Evolutionary conservation across 1,139 yeast species (phyloP).

Genomic region (Protomyces gravidus): DNA sequence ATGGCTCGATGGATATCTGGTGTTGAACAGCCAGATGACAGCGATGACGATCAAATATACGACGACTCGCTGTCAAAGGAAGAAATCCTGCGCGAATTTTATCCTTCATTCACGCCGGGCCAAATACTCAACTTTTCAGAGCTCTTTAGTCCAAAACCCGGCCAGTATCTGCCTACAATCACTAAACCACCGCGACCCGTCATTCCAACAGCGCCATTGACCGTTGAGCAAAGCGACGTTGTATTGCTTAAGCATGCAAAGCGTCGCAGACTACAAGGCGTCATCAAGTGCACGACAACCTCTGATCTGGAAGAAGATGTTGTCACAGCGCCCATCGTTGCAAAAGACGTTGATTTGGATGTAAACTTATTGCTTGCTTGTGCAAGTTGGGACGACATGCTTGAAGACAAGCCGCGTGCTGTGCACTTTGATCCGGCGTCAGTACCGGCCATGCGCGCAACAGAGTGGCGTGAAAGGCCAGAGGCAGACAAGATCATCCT

Average conservation of each 20-base stretch:
- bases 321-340: not conserved
- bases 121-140: conserved; percentile 62
- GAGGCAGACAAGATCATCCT: conserved; percentile 46
- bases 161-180: conserved; percentile 50
- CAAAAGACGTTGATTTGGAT: not conserved
- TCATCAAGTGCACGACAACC: not conserved
- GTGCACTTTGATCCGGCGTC: not conserved
- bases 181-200: conserved; percentile 57
- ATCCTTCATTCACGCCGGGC: conserved; percentile 58
- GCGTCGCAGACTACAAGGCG: conserved; percentile 4
- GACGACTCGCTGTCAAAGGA: conserved; percentile 40
- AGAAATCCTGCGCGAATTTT: conserved; percentile 44
- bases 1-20: conserved; percentile 35
- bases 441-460: not conserved
- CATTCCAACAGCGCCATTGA: conserved; percentile 53
- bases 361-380: conserved; percentile 35
- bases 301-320: conserved; percentile 43
- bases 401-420: not conserved
- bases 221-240: conserved; percentile 49
- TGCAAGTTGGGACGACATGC: not conserved
- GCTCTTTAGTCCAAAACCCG: conserved; percentile 61
- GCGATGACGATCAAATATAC: conserved; percentile 41
- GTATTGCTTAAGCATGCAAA: conserved; percentile 43
- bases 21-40: conserved; percentile 34
- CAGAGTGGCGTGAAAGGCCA: not conserved